Conservation (phyloP, 139 green algal species). For the Marvania coccoides region DNA sequence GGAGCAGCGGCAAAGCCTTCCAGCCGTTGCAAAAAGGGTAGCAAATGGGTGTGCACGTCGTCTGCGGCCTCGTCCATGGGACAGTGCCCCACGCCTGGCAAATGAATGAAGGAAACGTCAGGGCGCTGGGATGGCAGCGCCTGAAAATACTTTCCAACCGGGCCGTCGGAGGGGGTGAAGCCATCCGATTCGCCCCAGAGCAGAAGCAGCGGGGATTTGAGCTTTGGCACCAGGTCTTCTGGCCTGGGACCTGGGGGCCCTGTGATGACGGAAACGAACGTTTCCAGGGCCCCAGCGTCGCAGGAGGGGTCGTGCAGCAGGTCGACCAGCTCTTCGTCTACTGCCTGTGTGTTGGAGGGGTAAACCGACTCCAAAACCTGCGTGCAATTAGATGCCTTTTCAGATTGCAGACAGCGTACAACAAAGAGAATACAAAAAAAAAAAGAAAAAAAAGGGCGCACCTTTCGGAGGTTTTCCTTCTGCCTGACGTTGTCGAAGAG, state of each 20-base stretch:
- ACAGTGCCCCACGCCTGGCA: constrained; percentile 62
- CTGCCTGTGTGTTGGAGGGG: constrained; percentile 38
- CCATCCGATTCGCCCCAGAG: constrained; percentile 81
- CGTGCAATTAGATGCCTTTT: background rate
- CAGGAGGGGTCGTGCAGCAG: constrained; percentile 49
- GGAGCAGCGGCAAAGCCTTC: no score
- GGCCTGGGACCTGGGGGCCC: constrained; percentile 55
- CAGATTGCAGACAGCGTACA: background rate
- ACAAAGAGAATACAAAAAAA: background rate
- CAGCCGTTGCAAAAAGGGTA: constrained; percentile 78
- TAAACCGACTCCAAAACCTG: constrained; percentile 72
- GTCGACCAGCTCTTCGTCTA: constrained; percentile 86
- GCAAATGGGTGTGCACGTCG: constrained; percentile 47
- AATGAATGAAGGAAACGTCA: constrained; percentile 40
- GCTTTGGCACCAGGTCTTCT: constrained; percentile 49
- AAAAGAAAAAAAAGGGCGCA: background rate
- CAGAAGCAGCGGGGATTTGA: constrained; percentile 64
- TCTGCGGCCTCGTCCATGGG: constrained; percentile 61
- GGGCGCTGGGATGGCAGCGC: constrained; percentile 28
- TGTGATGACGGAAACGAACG: constrained; percentile 85
- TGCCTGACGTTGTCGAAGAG: constrained; percentile 65
- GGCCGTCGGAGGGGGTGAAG: constrained; percentile 83
- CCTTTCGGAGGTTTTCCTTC: constrained; percentile 50
- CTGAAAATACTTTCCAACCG: constrained; percentile 75
- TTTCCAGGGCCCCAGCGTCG: constrained; percentile 65